Evolutionary conservation across 2,329 filamentous ascomycete species (phyloP), one percentile per base, ranked within the genome.

Genomic region (Coniella vitis): DNA sequence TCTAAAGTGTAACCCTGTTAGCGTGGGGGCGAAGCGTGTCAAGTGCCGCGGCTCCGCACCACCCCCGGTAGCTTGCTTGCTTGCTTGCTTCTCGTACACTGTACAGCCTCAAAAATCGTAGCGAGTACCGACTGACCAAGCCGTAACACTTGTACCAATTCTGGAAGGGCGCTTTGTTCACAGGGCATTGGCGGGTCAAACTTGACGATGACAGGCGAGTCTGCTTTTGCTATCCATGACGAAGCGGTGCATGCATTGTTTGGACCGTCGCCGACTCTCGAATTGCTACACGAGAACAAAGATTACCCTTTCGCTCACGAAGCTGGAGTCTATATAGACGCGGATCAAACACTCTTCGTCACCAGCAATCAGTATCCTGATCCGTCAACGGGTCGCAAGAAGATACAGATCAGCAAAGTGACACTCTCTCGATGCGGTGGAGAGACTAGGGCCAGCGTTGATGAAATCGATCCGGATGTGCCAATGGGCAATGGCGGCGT

Each of bases 401-500:
- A 56, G 32, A 63, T 66, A 0, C 53, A 61, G 9, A 63, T 68
- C 38, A 60, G 56, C 42, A 60, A 58, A 29, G 49, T 66, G 5
- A 42, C 48, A 2, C 48, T 67, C 0, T 8, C 38, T 14, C 41
- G 47, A 12, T 51, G 54, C 1, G 39, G 25, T 0, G 52, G 40
- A n/a, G 39, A 31, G 36, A 52, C 45, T n/a, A 38, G 29, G 5
- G 49, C 42, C 8, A 38, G 22, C 14, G 42, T 45, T 29, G 65
- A 70, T 38, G 62, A 69, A 37, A 60, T 72, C 12, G 16, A 58
- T 4, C 52, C 57, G 0, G 60, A 58, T 0, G 61, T 73, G 0
- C 58, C 60, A 2, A 73, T 75, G 69, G 69, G 66, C 7, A 76
- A 76, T 42, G 73, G 73, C 17, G 73, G 70, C 7, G 65, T 74